phyloP scores from a whole-genome alignment of 352 stramenopile species.

The Peronospora belbahrii region DNA sequence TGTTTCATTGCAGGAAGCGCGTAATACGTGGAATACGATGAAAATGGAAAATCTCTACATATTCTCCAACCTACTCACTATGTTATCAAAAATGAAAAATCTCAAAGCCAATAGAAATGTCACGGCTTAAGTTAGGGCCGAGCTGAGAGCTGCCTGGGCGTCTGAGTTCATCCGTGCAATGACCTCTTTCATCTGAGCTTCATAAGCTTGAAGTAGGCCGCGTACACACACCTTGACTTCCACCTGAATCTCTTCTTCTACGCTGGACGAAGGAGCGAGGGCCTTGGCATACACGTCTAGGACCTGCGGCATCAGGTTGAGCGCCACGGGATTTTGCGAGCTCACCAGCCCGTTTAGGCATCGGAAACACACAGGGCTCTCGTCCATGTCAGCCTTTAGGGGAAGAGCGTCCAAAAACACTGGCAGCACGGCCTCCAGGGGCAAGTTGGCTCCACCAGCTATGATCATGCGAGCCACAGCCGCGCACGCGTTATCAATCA shows the following conservation, averaged over 20 bases:
- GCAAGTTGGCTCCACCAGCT: conserved; percentile 60
- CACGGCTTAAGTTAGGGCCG: conserved; percentile 38
- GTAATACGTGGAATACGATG: too few species aligned
- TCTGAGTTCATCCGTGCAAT: conserved; percentile 67
- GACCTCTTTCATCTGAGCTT: conserved; percentile 75
- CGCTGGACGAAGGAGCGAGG: conserved; percentile 45
- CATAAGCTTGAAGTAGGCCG: conserved; percentile 53
- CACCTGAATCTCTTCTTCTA: conserved; percentile 68
- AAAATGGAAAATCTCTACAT: conserved; percentile 19
- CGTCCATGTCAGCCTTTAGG: conserved; percentile 94
- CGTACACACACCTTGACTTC: conserved; percentile 66
- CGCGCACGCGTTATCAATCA: conserved; percentile 90
- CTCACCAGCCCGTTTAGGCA: conserved; percentile 91
- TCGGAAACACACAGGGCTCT: conserved; percentile 93
- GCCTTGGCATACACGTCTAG: conserved; percentile 78
- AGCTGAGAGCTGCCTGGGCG: conserved; percentile 55
- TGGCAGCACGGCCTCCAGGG: conserved; percentile 90
- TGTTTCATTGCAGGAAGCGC: too few species aligned
- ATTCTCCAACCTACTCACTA: conserved; percentile 29
- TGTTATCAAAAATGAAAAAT: conserved; percentile 24
- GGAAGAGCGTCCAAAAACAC: conserved; percentile 90
- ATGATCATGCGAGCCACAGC: conserved; percentile 93
- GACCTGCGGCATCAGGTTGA: conserved; percentile 65
- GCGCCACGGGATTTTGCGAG: conserved; percentile 77
- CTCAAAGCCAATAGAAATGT: conserved; percentile 6